Evolutionary conservation across 2,329 filamentous ascomycete species (phyloP), one percentile per base, ranked within the genome.

Genomic region (Xylaria hypoxylon): DNA sequence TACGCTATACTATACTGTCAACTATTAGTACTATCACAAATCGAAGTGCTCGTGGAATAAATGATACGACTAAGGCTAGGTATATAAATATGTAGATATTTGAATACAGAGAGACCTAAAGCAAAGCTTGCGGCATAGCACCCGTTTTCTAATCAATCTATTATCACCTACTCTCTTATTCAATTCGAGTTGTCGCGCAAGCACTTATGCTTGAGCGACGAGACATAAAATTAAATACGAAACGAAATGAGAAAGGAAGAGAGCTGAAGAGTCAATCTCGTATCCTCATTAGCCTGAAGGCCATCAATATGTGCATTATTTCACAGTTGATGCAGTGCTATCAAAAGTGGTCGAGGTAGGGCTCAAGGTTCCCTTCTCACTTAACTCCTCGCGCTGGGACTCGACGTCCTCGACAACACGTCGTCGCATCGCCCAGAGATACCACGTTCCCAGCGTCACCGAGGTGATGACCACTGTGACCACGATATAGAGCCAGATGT

Each of bases 401-500:
- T 63, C 60, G 15, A 51, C 15, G 24, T 63, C 60, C 11, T 19
- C 48, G 1, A 24, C 44, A n/a, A 17, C 31, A 17, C 42, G 51
- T 33, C 60, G 60, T 19, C 33, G 40, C 47, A 28, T 35, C 5
- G 22, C 53, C 47, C 28, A 67, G 11, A 64, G 38, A 59, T 69
- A 67, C 72, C 72, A 74, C 0, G 40, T 65, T 11, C 55, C 59
- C 15, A 73, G 53, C 7, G 72, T 72, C 2, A 73, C 60, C 0
- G 55, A 62, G 13, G 73, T 76, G n/a, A 76, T 59, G 2, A 62
- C 68, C 8, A 69, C 57, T 0, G 74, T 66, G 6, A 74, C 38
- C 10, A 57, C 66, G 7, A 68, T 65, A 26, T 73, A 75, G 0
- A 76, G 52, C 74, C 73, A 76, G 7, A 76, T 69, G 4, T 76